These are phyloP conservation scores for Rostrohypoxylon terebratum DNA, from an alignment of 495 filamentous ascomycete species.

Conservation along the genomic window DNA sequence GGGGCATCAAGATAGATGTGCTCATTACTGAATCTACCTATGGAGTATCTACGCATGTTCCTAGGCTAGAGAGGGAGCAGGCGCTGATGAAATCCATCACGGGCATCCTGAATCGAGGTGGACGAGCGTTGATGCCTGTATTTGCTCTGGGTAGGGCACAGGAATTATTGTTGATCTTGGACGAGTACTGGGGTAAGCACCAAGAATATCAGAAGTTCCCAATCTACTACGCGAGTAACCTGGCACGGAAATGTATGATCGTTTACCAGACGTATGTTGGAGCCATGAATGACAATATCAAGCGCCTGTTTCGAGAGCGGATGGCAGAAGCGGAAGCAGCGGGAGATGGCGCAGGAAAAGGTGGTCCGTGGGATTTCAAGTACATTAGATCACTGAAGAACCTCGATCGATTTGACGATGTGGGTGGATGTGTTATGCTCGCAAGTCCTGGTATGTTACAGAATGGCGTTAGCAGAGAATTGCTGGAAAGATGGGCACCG, in stretches of 20 bases:
- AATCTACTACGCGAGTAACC: slow-evolving; percentile 95
- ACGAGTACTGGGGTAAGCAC: slow-evolving; percentile 95
- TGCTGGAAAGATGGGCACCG: slow-evolving; percentile 95
- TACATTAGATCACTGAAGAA: slow-evolving; percentile 90
- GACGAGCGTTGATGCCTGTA: slow-evolving; percentile 92
- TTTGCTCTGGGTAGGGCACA: slow-evolving; percentile 95
- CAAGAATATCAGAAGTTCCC: slow-evolving; percentile 86
- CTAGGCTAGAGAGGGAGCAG: slow-evolving; percentile 88
- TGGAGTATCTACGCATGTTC: slow-evolving; percentile 90
- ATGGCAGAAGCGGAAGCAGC: slow-evolving; percentile 87
- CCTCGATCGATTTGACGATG: slow-evolving; percentile 94
- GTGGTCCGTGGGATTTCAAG: slow-evolving; percentile 95
- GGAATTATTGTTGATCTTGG: slow-evolving; percentile 91
- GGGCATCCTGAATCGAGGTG: slow-evolving; percentile 86
- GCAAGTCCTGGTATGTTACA: slow-evolving; percentile 98
- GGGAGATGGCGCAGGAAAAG: slow-evolving; percentile 74
- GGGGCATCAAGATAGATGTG: slow-evolving; percentile 87
- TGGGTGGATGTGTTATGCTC: slow-evolving; percentile 96
- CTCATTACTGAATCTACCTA: slow-evolving; percentile 98
- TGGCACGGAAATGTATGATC: slow-evolving; percentile 96
- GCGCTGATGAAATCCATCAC: slow-evolving; percentile 96
- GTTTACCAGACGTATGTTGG: slow-evolving; percentile 98
- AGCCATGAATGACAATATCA: slow-evolving; percentile 99
- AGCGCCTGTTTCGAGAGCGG: slow-evolving; percentile 83
- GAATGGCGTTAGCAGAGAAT: slow-evolving; percentile 89